Base-by-base conservation (phyloP, 2,329 filamentous ascomycete genomes). In the Colletotrichum incanum region DNA sequence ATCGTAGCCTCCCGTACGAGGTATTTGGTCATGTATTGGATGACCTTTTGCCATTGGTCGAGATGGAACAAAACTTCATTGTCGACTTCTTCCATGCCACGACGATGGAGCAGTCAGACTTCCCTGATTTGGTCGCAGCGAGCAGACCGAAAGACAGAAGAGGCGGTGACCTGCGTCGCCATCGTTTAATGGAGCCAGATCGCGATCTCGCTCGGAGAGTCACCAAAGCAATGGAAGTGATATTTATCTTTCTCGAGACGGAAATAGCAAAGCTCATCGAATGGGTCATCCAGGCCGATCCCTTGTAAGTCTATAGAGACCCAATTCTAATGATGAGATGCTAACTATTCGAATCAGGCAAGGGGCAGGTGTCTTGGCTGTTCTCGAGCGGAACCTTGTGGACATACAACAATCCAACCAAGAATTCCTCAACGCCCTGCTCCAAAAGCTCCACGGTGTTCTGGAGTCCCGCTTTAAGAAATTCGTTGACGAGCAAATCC, bases 31-130 rank as follows among this genome's bases (percentile, higher is more conserved):
- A 91, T 47, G 91, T 94, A 16, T 84, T 98, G 73, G 93, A 96
- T 69, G 94, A 98, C 77, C 90, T 96, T 74, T 84, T 95, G 55
- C 94, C 93, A 7, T 87, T 97, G 67, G 91, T 98, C 71, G 92
- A 94, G 76, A 95, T 96, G 80, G 96, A 99, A 82, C 96, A 99
- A 80, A 98, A 98, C 79, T 99, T 98, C 79, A 87, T 98, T 60
- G 92, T 98, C n/a, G 94, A 97, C 76, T 96, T 98, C 81, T 98
- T 98, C 88, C 96, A 98, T 77, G 91, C 96, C 34, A 94, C 93
- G n/a, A 97, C 94, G 2, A 86, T 96, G 37, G 92, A 95, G 77
- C 92, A 91, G 45, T 83, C 89, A 20, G 95, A 98, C 79, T 98
- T 98, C 79, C 88, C 93, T 1, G 96, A 98, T 75, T 89, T 92